These are phyloP conservation scores for Phytopythium cucurbitacearum DNA, from an alignment of 352 stramenopile genomes.

Conservation along the genomic window DNA sequence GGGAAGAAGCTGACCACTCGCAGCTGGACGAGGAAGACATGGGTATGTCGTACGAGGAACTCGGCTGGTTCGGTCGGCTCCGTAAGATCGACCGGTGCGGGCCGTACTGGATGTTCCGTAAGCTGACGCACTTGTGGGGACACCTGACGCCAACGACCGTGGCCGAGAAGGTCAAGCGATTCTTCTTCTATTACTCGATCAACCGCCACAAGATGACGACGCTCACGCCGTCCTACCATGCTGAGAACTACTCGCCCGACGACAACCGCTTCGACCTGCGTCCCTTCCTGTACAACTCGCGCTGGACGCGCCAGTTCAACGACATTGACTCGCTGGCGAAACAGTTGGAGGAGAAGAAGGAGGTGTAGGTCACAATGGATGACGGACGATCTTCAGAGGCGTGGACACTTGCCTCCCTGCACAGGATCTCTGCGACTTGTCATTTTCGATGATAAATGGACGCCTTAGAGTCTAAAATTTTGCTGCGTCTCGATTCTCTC, in stretches of 20 bases:
- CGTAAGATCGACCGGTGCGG: constrained; percentile 95
- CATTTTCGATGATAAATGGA: too few relatives aligned
- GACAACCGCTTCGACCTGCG: constrained; percentile 99
- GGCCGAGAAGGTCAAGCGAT: constrained; percentile 93
- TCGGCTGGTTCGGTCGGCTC: constrained; percentile 94
- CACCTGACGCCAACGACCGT: constrained; percentile 74
- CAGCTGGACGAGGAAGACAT: constrained; percentile 99
- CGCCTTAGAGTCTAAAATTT: too few relatives aligned
- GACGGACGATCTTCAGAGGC: neutral
- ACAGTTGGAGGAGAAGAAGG: constrained; percentile 74
- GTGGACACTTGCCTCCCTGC: too few relatives aligned
- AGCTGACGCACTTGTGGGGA: constrained; percentile 85
- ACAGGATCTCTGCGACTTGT: too few relatives aligned
- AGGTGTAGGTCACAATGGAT: constrained; percentile 21
- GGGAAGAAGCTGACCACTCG: constrained; percentile 79
- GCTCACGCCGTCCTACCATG: constrained; percentile 97
- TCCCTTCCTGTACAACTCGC: constrained; percentile 96
- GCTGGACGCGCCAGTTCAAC: constrained; percentile 94
- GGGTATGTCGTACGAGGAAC: constrained; percentile 98
- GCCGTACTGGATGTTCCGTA: constrained; percentile 93
- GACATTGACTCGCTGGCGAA: constrained; percentile 91
- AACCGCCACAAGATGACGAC: constrained; percentile 99
- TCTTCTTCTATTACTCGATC: constrained; percentile 98
- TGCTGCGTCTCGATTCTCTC: too few relatives aligned
- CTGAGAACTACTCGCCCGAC: constrained; percentile 98